Base-by-base conservation (phyloP, 2,329 filamentous ascomycete species). In the Claviceps paspali region DNA sequence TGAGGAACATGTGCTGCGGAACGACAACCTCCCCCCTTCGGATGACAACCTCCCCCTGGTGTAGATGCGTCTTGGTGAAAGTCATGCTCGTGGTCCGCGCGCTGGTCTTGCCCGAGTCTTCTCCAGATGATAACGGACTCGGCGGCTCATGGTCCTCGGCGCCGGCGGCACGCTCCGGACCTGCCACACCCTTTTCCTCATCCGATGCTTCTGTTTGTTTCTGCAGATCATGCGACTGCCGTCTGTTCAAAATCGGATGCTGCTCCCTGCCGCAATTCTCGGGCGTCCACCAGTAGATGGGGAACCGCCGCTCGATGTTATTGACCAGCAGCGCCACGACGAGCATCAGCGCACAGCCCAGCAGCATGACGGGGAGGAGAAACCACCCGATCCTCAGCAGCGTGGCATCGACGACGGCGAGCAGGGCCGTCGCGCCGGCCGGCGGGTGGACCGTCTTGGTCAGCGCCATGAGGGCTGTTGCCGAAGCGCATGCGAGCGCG, bases 371-470 rank as follows among this genome's bases (percentile, higher is more conserved):
- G 0, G 76, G 71, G 5, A 85, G 52, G 10, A 83, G 55, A 41
- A 67, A 73, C 82, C 81, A 86, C n/a, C 79, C 79, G 9, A 85
- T 54, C 0, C 49, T 46, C 8, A 65, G 61, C 1, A 75, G 59
- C 2, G 62, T 58, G 2, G 66, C 58, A 40, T 76, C 72, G 1
- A 75, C 64, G 0, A 79, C 76, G 0, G 79, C 78, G 19, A 86
- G 58, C 1, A 87, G 57, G 0, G 79, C 80, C 1, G 80, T 86
- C 7, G 81, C 80, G 4, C 82, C 81, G 0, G 79, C 81, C 0
- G 81, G 82, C 0, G 81, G 81, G 45, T 86, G 79, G 0, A 82
- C 65, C 0, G 79, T 84, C 36, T 77, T 78, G 2, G 79, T 85
- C 17, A 83, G 48, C 0, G 66, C 67, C 81, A 85, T 86, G 39